Base-by-base conservation (phyloP, 2,329 filamentous ascomycete species). In the Nannizziopsis arthrosporioides region DNA sequence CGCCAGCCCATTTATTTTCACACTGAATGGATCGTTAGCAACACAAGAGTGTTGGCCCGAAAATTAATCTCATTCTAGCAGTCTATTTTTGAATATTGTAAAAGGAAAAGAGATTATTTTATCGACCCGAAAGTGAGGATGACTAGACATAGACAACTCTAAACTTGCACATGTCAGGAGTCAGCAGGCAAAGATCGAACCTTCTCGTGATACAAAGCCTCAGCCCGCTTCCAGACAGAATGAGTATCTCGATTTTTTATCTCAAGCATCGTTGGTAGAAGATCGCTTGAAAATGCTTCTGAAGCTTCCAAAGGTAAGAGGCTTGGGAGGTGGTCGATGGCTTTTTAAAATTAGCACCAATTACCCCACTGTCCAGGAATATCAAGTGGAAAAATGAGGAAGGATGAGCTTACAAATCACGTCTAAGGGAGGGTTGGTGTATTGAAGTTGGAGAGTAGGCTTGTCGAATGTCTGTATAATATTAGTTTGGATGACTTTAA, bases 261-360 rank as follows among this genome's bases (percentile, higher is more conserved):
- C 52, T 81, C 75, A 52, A 92, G 67, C 56, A 95, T 69, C 59
- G 80, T 84, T 15, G 87, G 86, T 59, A 94, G 71, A 55, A 95
- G 72, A 42, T 84, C 83, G 44, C 76, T 72, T 64, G 82, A 86
- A 70, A 94, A 95, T 15, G 82, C 82, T 69, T 95, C 88, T 38
- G 81, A 87, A 19, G 87, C 82, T 70, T 95, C 90, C 46, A 90
- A 76, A 1, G 90, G 85, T 34, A 96, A 73, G 56, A 95, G 76
- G 46, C 80, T 84, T 3, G 87, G 86, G 45, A 93, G 74, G 62
- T 93, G 86, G 66, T 93, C 85, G 60, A 93, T 92, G 41, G 54
- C 53, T 56, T 15, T 39, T 7, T 3, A 1, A 17, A 17, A 30
- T 30, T 14, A 12, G 14, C 12, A 17, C 30, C 19, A 32, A 12